These are phyloP conservation scores for Papiliotrema laurentii DNA, from an alignment of 1,284 basidiomycete species.

Conservation along the genomic window DNA sequence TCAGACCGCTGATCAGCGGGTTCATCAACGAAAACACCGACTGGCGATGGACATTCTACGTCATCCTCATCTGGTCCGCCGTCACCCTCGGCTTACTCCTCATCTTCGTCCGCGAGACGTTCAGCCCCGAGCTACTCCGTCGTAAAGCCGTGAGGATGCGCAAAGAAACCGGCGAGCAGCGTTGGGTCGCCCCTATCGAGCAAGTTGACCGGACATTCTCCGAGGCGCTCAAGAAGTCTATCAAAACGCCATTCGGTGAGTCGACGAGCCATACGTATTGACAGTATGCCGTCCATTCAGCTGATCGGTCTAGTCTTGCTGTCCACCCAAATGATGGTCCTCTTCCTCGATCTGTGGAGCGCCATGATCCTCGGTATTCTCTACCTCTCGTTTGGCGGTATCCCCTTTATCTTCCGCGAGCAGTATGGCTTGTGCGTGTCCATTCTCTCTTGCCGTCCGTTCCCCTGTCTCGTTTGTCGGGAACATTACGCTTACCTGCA, in stretches of 20 bases:
- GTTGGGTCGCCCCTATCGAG: constrained; percentile 60
- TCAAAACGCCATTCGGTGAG: constrained; percentile 70
- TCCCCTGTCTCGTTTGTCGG: too few relatives aligned
- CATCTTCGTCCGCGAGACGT: constrained; percentile 70
- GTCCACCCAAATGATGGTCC: constrained; percentile 66
- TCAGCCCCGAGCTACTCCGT: constrained; percentile 59
- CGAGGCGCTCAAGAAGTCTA: constrained; percentile 54
- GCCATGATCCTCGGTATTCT: constrained; percentile 67
- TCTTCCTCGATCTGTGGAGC: constrained; percentile 61
- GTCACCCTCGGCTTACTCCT: constrained; percentile 42
- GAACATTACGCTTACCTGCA: too few relatives aligned
- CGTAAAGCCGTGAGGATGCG: constrained; percentile 56
- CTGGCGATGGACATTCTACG: constrained; percentile 76
- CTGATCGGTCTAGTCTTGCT: constrained; percentile 56
- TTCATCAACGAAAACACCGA: constrained; percentile 54
- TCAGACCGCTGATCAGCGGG: constrained; percentile 51
- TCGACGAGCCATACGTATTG: constrained; percentile 7
- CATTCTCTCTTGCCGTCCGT: too few relatives aligned
- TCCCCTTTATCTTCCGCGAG: constrained; percentile 63
- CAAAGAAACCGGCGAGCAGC: constrained; percentile 51
- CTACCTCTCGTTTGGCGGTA: constrained; percentile 63
- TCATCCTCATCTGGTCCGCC: constrained; percentile 56
- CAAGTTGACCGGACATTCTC: constrained; percentile 50
- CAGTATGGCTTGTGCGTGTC: constrained; percentile 56
- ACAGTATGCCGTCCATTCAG: background rate